Base-by-base conservation (phyloP, 768 basidiomycete genomes). In the Multifurca ochricompacta region DNA sequence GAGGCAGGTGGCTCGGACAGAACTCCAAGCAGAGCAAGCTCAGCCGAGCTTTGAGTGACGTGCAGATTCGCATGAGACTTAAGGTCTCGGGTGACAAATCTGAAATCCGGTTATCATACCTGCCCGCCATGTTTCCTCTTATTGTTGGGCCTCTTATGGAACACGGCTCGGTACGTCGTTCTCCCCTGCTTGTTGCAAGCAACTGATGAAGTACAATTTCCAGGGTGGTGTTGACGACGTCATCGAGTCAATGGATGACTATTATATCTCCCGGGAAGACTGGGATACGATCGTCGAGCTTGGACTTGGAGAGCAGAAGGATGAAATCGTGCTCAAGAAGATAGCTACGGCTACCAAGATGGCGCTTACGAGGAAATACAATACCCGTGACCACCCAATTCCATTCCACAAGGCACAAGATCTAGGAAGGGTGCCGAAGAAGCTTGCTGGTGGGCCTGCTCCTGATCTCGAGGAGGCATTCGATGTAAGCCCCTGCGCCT, bases 231-330 rank as follows among this genome's bases (percentile, higher is more conserved):
- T 97, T 5, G 83, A 87, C 1, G 82, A 86, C 8, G 81, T 93
- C 32, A 96, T 99, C 53, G 76, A 80, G 23, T 72, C 73, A 6
- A 95, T 99, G 93, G 96, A 98, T 67, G 85, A 87, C 43, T 99
- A 99, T 67, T 97, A 82, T 68, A 69, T 99, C 30, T 83, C 84
- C 3, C 89, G 87, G 59, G 96, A 98, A 27, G 95, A 98, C 64
- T 98, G 94, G 95, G 96, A 99, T 63, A 85, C 91, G 9, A 75
- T 98, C 48, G 80, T 98, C 49, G 95, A 98, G 66, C 78, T 99
- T 8, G 96, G 95, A 1, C 79, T 99, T 7, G 96, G 82, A 53
- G 77, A 85, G 6, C 78, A 83, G 64, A 80, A 79, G 54, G 89
- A 90, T 45, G 87, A 87, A 0, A 6, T 71, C 1, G 77, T 95